Evolutionary conservation across 306 rosid species (phyloP), one percentile per base, ranked within the genome.

Genomic region (Parietaria judaica): DNA sequence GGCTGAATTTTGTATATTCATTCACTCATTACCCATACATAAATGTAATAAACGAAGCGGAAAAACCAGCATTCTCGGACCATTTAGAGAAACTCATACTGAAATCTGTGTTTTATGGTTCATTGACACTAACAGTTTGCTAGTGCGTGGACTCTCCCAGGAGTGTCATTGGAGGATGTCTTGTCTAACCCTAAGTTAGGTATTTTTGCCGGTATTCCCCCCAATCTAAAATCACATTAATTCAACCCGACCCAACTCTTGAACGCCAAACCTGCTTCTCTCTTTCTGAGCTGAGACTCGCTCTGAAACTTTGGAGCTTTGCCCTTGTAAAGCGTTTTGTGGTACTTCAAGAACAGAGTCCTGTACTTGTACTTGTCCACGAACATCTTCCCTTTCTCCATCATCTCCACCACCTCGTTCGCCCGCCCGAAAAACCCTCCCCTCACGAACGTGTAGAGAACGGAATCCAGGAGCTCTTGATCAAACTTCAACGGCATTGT

Each of bases 401-500:
- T 87, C 88, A 72, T 78, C 14, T 63, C 74, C 54, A 87, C 95
- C 16, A 86, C 90, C 83, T 90, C 97, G 74, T 79, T 90, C 39
- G 97, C 95, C 53, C 88, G 82, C 56, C 11, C 53, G 45, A 87
- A 90, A 76, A 84, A 86, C 63, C 88, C 97, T 51, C 95, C 94
- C 72, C 94, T 81, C 56, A 87, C 94, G 63, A 90, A 87, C 9
- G 85, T 83, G 78, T 90, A 90, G 45, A 90, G 82, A 56, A 87
- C 82, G n/a, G 95, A 83, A 76, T 90, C 95, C 8, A 90, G 76
- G 63, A 90, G 95, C 66, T 90, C 95, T 63, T 90, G 97, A 74
- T 90, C 97, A 76, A 87, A 90, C 79, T 78, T 87, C 86, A 87
- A 80, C 65, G 86, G 65, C 63, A 77, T 62, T 6, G 87, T 58